Conservation (phyloP, 768 basidiomycete genomes). For the Amanita rubescens region DNA sequence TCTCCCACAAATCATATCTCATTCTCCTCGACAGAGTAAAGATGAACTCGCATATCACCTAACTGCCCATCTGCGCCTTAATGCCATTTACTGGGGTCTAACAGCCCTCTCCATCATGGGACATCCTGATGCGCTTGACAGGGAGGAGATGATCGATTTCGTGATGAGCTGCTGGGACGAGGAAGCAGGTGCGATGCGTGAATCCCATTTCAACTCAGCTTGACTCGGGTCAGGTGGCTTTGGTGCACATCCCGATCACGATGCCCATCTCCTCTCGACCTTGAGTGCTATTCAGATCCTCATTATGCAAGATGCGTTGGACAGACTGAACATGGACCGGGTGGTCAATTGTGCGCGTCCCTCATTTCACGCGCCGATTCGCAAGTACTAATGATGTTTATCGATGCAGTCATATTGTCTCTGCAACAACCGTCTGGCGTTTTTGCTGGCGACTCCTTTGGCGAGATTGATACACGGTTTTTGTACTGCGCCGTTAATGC, state of each 20-base stretch:
- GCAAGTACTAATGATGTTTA: neutral
- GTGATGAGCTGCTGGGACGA: slow-evolving; percentile 97
- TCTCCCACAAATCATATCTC: neutral
- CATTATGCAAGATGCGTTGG: slow-evolving; percentile 73
- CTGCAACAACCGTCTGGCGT: slow-evolving; percentile 83
- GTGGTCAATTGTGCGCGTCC: slow-evolving; percentile 56
- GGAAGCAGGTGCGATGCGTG: slow-evolving; percentile 50
- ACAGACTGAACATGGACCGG: slow-evolving; percentile 61
- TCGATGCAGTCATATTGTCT: slow-evolving; percentile 62
- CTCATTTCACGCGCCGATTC: slow-evolving; percentile 17
- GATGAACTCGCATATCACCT: slow-evolving; percentile 86
- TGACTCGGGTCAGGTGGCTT: slow-evolving; percentile 60
- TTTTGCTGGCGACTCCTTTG: slow-evolving; percentile 85
- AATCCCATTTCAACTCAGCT: neutral
- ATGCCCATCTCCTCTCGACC: slow-evolving; percentile 82
- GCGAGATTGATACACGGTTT: slow-evolving; percentile 93
- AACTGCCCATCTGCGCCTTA: slow-evolving; percentile 88
- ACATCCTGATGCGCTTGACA: slow-evolving; percentile 66
- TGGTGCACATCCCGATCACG: slow-evolving; percentile 88
- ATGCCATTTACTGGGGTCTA: slow-evolving; percentile 95
- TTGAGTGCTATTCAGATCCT: slow-evolving; percentile 91
- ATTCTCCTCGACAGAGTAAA: slow-evolving; percentile 45
- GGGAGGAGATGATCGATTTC: slow-evolving; percentile 80
- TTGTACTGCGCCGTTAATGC: slow-evolving; percentile 80
- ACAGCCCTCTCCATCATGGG: slow-evolving; percentile 82